A percentile compares a stretch with the other conserved stretches of the same genome.
Conservation (phyloP, 257 asterid species). For the Galeopsis tetrahit region DNA sequence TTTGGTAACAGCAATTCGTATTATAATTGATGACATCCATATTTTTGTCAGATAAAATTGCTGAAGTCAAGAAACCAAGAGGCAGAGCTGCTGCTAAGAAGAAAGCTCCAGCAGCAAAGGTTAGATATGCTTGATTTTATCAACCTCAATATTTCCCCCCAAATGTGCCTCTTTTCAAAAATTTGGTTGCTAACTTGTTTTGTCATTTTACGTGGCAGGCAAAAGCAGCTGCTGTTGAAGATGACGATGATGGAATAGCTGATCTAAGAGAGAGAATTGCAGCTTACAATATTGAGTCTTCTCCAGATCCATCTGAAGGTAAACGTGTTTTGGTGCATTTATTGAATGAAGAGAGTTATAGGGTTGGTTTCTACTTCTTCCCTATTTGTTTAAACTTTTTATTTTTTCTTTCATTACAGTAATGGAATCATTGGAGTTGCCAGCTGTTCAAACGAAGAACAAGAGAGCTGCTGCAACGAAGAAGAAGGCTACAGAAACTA, state of each 20-base stretch:
- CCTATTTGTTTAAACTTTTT: no score
- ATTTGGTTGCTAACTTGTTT: neutral
- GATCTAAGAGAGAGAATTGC: conserved; percentile 74
- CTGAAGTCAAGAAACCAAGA: conserved; percentile 61
- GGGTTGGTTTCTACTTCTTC: no score
- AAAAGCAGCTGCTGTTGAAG: conserved; percentile 46
- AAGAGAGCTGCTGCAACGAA: conserved; percentile 64
- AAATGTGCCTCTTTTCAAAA: neutral
- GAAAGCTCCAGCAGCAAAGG: conserved; percentile 86
- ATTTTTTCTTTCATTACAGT: no score
- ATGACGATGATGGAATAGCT: conserved; percentile 60
- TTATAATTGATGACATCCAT: neutral
- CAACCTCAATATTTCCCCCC: neutral
- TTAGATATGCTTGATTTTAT: no score
- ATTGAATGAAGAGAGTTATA: no score
- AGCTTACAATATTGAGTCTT: no score
- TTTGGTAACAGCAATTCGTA: neutral
- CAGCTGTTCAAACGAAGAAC: no score
- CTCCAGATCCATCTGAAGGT: no score
- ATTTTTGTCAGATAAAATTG: conserved; percentile 45
- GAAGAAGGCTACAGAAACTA: conserved; percentile 42
- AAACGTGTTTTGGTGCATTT: no score
- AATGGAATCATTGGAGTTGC: no score
- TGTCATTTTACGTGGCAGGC: conserved; percentile 46
- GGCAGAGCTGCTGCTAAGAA: conserved; percentile 58